phyloP scores from a whole-genome alignment of 1,284 basidiomycete species.

The Cryptococcus hybrid region DNA sequence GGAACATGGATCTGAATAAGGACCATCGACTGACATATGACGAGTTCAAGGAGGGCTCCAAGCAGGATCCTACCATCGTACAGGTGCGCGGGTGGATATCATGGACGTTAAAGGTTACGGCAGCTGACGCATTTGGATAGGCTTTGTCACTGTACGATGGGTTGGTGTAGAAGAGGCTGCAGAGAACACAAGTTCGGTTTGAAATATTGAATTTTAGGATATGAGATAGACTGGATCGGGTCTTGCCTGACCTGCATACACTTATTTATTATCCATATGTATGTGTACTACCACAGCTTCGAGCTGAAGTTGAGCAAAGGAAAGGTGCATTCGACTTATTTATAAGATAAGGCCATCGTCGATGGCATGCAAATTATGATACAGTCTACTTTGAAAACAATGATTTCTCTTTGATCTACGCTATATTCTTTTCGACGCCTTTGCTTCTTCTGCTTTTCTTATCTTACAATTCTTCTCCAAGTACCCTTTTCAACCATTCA shows the following conservation, averaged over 20 bases:
- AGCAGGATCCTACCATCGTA: constrained; percentile 96
- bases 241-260: too few species aligned
- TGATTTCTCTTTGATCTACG: background rate
- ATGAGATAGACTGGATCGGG: too few species aligned
- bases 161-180: constrained; percentile 39
- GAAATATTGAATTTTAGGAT: too few species aligned
- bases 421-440: background rate
- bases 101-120: background rate
- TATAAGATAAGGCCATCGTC: background rate
- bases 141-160: constrained; percentile 57
- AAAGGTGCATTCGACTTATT: background rate
- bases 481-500: constrained; percentile 21
- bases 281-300: too few species aligned
- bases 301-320: background rate
- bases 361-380: background rate
- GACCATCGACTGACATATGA: constrained; percentile 86
- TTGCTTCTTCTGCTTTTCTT: constrained; percentile 11
- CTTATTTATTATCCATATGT: too few species aligned
- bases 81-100: constrained; percentile 60
- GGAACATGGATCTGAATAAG: constrained; percentile 89
- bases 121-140: constrained; percentile 23
- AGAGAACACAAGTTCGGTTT: too few species aligned
- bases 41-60: constrained; percentile 95
- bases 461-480: constrained; percentile 12
- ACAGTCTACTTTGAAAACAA: background rate